Conservation (phyloP, 164 flowering plant species). For the Stephania cephalantha region DNA sequence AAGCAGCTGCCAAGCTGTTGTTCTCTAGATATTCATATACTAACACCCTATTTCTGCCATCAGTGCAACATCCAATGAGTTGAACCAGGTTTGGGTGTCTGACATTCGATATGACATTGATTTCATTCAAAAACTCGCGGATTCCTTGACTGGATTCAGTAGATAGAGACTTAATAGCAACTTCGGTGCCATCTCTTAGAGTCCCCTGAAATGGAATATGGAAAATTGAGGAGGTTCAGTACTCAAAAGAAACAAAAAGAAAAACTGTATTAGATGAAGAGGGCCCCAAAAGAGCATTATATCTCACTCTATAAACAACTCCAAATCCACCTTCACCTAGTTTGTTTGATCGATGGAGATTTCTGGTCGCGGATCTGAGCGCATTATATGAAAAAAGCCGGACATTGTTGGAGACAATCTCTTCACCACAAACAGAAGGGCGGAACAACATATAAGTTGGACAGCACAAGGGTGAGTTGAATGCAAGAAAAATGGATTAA, state of each 20-base stretch:
- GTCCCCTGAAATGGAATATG: slow-evolving; percentile 47
- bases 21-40: slow-evolving; percentile 79
- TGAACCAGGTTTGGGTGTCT: slow-evolving; percentile 75
- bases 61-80: slow-evolving; percentile 73
- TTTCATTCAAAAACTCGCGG: slow-evolving; percentile 71
- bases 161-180: slow-evolving; percentile 73
- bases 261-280: background rate
- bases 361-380: slow-evolving; percentile 60
- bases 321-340: slow-evolving; percentile 90
- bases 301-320: slow-evolving; percentile 66
- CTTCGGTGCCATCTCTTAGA: slow-evolving; percentile 54
- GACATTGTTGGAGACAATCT: slow-evolving; percentile 19
- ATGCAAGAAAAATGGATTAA: background rate
- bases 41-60: slow-evolving; percentile 55
- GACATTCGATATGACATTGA: slow-evolving; percentile 58
- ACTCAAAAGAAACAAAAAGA: slow-evolving; percentile 1
- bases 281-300: background rate
- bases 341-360: slow-evolving; percentile 52
- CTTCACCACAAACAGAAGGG: slow-evolving; percentile 9
- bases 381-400: slow-evolving; percentile 44
- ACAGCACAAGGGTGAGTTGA: background rate
- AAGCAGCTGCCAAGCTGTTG: slow-evolving; percentile 62
- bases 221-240: background rate
- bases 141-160: slow-evolving; percentile 75
- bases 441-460: background rate